A percentile compares a stretch with the other conserved stretches of the same genome.
Evolutionary conservation across 1,284 basidiomycete species (phyloP).

Genomic region (Trametes sp.): DNA sequence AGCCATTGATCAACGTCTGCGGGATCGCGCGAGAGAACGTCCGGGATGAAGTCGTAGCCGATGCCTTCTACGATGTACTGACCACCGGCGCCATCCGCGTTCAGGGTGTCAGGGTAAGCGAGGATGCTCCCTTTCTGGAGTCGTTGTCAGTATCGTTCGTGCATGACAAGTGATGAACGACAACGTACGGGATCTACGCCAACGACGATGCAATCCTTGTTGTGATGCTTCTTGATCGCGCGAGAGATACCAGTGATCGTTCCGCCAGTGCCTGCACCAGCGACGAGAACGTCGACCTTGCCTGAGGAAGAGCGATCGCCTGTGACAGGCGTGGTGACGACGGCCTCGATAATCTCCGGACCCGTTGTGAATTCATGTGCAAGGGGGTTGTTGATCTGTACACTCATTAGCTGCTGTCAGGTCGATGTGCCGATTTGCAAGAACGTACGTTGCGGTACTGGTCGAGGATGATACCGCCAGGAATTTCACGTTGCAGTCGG

Average conservation of each 20-base stretch:
- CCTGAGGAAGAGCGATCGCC: conserved; percentile 62
- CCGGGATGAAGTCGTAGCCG: conserved; percentile 92
- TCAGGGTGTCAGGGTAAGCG: conserved; percentile 67
- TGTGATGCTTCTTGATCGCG: conserved; percentile 83
- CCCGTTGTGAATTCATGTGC: conserved; percentile 91
- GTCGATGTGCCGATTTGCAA: neutral
- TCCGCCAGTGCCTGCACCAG: conserved; percentile 94
- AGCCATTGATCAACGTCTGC: conserved; percentile 78
- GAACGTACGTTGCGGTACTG: conserved; percentile 80
- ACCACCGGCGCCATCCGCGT: conserved; percentile 57
- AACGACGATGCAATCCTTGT: conserved; percentile 76
- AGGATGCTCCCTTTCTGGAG: conserved; percentile 86
- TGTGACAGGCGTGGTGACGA: conserved; percentile 68
- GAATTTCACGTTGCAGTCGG: conserved; percentile 81
- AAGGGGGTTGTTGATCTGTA: conserved; percentile 81
- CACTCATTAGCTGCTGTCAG: neutral
- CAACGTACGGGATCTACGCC: conserved; percentile 87
- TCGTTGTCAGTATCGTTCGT: conserved; percentile 4
- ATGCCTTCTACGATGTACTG: conserved; percentile 93
- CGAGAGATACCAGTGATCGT: conserved; percentile 90
- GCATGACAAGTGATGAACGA: neutral
- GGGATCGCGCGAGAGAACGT: conserved; percentile 71
- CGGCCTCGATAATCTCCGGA: conserved; percentile 86
- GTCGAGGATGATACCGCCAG: conserved; percentile 89
- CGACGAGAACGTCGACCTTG: conserved; percentile 87